Percentiles rank a stretch among this genome's conserved stretches.
phyloP scores from a whole-genome alignment of 257 asterid species.

The Solanum arcanum region DNA sequence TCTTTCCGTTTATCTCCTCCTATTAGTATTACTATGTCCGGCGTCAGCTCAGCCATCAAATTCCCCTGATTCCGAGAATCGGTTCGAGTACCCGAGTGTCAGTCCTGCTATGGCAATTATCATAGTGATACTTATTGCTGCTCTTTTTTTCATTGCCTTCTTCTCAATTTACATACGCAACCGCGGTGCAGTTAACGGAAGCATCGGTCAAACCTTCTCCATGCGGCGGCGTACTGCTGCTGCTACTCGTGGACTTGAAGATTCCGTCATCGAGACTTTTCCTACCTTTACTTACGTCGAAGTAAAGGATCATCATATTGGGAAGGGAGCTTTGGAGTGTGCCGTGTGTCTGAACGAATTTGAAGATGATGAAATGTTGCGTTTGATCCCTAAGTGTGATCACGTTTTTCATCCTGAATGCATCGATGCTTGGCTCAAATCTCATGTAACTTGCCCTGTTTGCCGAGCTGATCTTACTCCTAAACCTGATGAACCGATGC shows the following conservation, averaged over 20 bases:
- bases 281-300: conserved; percentile 81
- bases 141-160: conserved; percentile 69
- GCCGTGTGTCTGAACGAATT: conserved; percentile 90
- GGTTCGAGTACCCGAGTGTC: conserved; percentile 2
- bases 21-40: not conserved
- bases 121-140: conserved; percentile 61
- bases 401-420: conserved; percentile 93
- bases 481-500: conserved; percentile 13
- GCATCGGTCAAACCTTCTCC: conserved; percentile 32
- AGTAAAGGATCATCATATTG: conserved; percentile 77
- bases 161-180: conserved; percentile 80
- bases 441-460: conserved; percentile 90
- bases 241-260: conserved; percentile 53
- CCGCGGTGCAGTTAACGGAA: conserved; percentile 29
- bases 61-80: not conserved
- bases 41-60: not conserved
- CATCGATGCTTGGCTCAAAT: conserved; percentile 80
- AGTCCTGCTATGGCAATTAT: conserved; percentile 77
- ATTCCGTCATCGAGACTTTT: conserved; percentile 43
- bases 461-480: conserved; percentile 63
- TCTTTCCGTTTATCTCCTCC: not conserved
- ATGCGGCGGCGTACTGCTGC: conserved; percentile 22
- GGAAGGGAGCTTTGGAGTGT: conserved; percentile 72
- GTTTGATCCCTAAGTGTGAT: conserved; percentile 80
- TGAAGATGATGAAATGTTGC: conserved; percentile 59